A percentile compares a stretch with the other conserved stretches of the same genome.
phyloP scores from a whole-genome alignment of 1,139 yeast genomes.

The Lodderomyces elongisporus region DNA sequence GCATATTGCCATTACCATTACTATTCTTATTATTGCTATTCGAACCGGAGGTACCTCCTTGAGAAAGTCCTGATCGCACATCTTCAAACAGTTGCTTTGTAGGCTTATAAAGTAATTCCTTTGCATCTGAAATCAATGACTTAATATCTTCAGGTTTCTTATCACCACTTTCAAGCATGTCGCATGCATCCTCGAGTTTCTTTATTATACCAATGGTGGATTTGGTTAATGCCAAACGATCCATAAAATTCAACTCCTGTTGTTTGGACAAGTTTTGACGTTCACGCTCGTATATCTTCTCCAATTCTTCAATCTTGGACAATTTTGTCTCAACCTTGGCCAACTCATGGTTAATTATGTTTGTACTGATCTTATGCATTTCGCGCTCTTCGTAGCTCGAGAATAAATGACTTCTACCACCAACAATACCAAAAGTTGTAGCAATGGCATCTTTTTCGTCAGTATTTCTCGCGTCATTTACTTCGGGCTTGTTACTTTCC shows the following conservation, averaged over 20 bases:
- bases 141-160: constrained; percentile 3
- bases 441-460: constrained; percentile 33
- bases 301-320: constrained; percentile 64
- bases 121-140: constrained; percentile 39
- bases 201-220: constrained; percentile 51
- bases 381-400: constrained; percentile 81
- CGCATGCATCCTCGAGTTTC: constrained; percentile 43
- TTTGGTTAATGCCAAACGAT: constrained; percentile 67
- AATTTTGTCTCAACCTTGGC: constrained; percentile 75
- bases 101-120: constrained; percentile 48
- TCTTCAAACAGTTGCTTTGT: constrained; percentile 27
- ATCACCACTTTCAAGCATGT: constrained; percentile 24
- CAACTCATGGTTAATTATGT: constrained; percentile 66
- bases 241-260: constrained; percentile 78
- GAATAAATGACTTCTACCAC: constrained; percentile 79
- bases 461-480: constrained; percentile 7
- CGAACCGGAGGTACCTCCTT: not conserved
- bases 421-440: constrained; percentile 61
- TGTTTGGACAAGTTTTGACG: constrained; percentile 67
- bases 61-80: no score
- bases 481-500: not conserved
- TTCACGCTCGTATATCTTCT: constrained; percentile 73
- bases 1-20: constrained; percentile 7
- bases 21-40: not conserved
- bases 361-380: constrained; percentile 54